These are phyloP conservation scores for Talinum fruticosum DNA, from an alignment of 148 eudicot genomes.

Conservation along the genomic window DNA sequence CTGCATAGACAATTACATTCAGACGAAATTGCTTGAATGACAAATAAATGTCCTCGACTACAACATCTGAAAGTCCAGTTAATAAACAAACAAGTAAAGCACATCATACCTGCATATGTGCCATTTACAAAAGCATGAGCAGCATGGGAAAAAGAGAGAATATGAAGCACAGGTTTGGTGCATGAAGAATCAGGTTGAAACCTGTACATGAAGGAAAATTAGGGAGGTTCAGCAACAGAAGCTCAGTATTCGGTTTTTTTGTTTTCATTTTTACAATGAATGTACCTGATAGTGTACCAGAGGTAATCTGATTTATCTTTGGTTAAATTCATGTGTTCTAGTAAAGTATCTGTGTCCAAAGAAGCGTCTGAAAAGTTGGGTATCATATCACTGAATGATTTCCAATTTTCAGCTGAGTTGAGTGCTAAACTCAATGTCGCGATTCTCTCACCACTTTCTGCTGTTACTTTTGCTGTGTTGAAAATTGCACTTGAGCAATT, in stretches of 20 bases:
- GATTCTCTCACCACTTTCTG: conserved; percentile 34
- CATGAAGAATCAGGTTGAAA: conserved; percentile 32
- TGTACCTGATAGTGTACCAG: conserved; percentile 47
- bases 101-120: conserved; percentile 27
- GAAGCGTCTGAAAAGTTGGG: conserved; percentile 32
- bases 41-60: background rate
- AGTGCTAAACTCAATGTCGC: conserved; percentile 20
- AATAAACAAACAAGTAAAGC: background rate
- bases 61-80: background rate
- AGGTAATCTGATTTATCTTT: conserved; percentile 56
- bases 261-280: background rate
- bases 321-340: conserved; percentile 47
- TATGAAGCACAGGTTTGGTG: conserved; percentile 31
- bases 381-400: conserved; percentile 32
- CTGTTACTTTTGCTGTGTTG: conserved; percentile 42
- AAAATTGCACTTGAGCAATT: conserved; percentile 37
- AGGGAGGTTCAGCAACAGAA: background rate
- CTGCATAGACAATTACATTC: conserved; percentile 13
- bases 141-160: conserved; percentile 32
- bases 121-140: conserved; percentile 39
- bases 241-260: background rate
- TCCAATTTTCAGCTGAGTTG: conserved; percentile 36
- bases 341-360: conserved; percentile 31
- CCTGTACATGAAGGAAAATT: conserved; percentile 19
- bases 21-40: background rate